phyloP scores from a whole-genome alignment of 192 early-diverging fungal species.

The Coemansia sp. region DNA sequence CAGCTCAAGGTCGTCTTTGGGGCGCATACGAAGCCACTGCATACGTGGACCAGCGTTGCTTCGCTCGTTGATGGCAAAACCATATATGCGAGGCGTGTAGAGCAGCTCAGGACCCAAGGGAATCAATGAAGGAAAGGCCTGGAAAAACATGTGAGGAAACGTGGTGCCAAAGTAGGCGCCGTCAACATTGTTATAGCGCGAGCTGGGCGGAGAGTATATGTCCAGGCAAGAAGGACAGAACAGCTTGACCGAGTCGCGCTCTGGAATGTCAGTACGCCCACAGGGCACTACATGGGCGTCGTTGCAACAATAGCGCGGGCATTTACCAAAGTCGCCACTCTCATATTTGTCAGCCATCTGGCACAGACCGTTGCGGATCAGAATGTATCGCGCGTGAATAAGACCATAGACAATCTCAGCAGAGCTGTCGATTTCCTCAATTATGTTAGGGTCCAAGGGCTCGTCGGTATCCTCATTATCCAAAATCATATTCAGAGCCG shows the following conservation, averaged over 20 bases:
- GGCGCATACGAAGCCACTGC: slow-evolving; percentile 81
- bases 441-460: slow-evolving; percentile 63
- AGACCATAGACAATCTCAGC: slow-evolving; percentile 92
- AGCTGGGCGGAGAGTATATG: slow-evolving; percentile 72
- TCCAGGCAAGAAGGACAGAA: slow-evolving; percentile 82
- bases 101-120: slow-evolving; percentile 60
- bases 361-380: slow-evolving; percentile 82
- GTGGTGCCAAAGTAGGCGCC: slow-evolving; percentile 96
- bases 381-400: slow-evolving; percentile 90
- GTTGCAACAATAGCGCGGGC: slow-evolving; percentile 72
- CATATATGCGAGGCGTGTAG: slow-evolving; percentile 88
- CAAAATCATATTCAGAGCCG: slow-evolving; percentile 94
- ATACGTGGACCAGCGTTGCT: slow-evolving; percentile 80
- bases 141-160: slow-evolving; percentile 89
- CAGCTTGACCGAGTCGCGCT: slow-evolving; percentile 68
- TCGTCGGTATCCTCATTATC: slow-evolving; percentile 71
- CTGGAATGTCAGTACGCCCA: slow-evolving; percentile 68
- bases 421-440: slow-evolving; percentile 76
- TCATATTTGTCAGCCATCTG: slow-evolving; percentile 81
- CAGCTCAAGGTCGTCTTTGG: slow-evolving; percentile 17
- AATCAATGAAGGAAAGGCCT: slow-evolving; percentile 77
- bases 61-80: slow-evolving; percentile 82
- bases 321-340: slow-evolving; percentile 73
- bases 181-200: slow-evolving; percentile 67
- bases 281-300: slow-evolving; percentile 65